phyloP scores from a whole-genome alignment of 176 grass and related monocot species.

The Otatea glauca region DNA sequence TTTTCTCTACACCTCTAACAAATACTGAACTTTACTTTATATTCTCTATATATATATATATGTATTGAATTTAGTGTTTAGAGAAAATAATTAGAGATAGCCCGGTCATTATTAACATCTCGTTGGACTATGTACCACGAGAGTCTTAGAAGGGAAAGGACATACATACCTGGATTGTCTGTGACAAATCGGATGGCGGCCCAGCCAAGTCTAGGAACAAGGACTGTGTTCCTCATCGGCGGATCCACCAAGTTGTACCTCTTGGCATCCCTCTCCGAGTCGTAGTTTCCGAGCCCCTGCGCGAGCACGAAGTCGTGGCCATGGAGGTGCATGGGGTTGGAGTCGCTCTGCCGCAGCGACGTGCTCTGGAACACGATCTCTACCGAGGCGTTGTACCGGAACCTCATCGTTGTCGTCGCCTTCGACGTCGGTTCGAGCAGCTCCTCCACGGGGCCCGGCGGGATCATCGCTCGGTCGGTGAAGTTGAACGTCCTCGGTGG shows the following conservation, averaged over 20 bases:
- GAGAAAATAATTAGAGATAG: too few relatives aligned
- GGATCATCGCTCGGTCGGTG: background rate
- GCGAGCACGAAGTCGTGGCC: conserved; percentile 60
- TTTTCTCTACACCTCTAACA: too few relatives aligned
- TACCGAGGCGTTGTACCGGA: conserved; percentile 6
- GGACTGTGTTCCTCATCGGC: conserved; percentile 33
- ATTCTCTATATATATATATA: too few relatives aligned
- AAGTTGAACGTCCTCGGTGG: background rate
- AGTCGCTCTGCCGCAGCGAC: conserved; percentile 44
- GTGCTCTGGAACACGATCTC: conserved; percentile 72
- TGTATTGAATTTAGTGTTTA: too few relatives aligned
- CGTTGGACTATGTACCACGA: too few relatives aligned
- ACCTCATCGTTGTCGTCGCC: conserved; percentile 5
- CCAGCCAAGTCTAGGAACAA: background rate
- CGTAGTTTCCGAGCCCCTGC: conserved; percentile 51
- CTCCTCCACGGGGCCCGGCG: background rate
- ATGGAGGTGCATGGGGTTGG: conserved; percentile 79
- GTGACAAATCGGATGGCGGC: conserved; percentile 12
- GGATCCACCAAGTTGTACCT: conserved; percentile 43
- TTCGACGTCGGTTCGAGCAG: background rate
- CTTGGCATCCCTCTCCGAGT: conserved; percentile 41
- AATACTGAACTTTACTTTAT: too few relatives aligned
- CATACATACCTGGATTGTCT: conserved; percentile 41
- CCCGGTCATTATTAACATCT: too few relatives aligned
- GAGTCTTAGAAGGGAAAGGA: too few relatives aligned